Conservation (phyloP, 495 filamentous ascomycete species). For the Penicillium macrosclerotiorum region DNA sequence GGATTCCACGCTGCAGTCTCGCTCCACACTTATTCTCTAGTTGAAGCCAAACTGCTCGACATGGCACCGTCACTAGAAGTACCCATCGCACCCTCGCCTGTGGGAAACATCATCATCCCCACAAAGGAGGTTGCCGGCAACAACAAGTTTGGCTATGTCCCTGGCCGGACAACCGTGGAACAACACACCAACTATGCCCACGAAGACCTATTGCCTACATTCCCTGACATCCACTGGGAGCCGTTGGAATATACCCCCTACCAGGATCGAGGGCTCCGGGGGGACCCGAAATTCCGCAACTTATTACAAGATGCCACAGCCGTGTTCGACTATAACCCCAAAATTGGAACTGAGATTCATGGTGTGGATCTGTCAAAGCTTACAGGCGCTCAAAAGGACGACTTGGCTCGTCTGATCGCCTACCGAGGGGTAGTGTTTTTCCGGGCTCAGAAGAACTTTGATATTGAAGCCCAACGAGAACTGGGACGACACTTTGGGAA, state of each 20-base stretch:
- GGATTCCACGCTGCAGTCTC: not conserved
- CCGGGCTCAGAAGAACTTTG: conserved; percentile 63
- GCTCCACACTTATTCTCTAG: not conserved
- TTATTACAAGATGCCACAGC: conserved; percentile 50
- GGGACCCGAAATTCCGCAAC: conserved; percentile 54
- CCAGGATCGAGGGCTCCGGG: conserved; percentile 52
- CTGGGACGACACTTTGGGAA: conserved; percentile 66
- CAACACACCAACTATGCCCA: conserved; percentile 51
- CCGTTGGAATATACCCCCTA: conserved; percentile 51
- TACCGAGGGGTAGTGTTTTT: conserved; percentile 74
- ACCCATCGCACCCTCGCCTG: conserved; percentile 13
- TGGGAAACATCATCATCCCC: conserved; percentile 13
- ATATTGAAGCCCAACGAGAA: conserved; percentile 64
- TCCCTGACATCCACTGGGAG: conserved; percentile 56
- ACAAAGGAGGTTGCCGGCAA: conserved; percentile 18
- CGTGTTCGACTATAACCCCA: conserved; percentile 62
- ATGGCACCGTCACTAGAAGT: conserved; percentile 41
- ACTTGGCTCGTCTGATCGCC: conserved; percentile 69
- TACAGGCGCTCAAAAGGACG: conserved; percentile 68
- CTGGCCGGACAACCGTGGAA: conserved; percentile 47
- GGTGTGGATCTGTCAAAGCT: conserved; percentile 68
- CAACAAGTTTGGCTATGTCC: conserved; percentile 43
- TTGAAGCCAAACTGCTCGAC: not conserved
- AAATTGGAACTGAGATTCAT: conserved; percentile 70
- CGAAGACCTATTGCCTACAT: conserved; percentile 54